Base-by-base conservation (phyloP, 1,284 basidiomycete species). In the Sporisorium reilianum region DNA sequence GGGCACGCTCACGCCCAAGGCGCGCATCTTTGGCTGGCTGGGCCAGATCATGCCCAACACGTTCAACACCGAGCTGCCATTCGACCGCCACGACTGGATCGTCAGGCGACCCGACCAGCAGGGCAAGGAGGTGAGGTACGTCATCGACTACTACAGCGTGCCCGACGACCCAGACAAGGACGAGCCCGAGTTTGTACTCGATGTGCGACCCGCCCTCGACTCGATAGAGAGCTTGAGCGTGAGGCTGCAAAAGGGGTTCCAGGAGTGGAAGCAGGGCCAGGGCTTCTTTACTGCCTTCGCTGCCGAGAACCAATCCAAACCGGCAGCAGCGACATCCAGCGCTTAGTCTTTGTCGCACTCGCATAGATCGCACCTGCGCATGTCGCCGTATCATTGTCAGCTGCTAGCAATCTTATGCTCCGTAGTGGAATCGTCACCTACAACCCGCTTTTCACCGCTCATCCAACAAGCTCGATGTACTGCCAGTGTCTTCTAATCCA, bases 11-110 rank as follows among this genome's bases (percentile, higher is more conserved):
- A 88, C 87, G 7, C 89, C 89, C 0, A 97, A 97, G 82, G 97
- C 97, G 5, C 89, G 92, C 30, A 87, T 97, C 56, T 92, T 91
- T 87, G 87, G 93, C 78, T 89, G 93, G 80, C 91, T 94, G 20
- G 94, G 93, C 32, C 92, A 91, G 89, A 81, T 97, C 16, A 89
- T 98, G 76, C 97, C 97, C 6, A 90, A 90, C 12, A 89, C 89
- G 45, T 98, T 97, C 89, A 97, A 93, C 85, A 88, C 90, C 36
- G 92, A 95, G 80, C 92, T 94, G 6, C 96, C 97, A 1, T 99
- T 99, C 82, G 96, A 99, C 85, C 90, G 96, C n/a, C 97, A 99
- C 85, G 96, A 99, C 87, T 99, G 97, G 97, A 87, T 97, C 55
- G 89, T 99, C 63, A 91, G 91, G 38, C 90, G 95, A 53, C 80